Evolutionary conservation across 129 eudicot genomes (phyloP).

Genomic region (Logfia minima): DNA sequence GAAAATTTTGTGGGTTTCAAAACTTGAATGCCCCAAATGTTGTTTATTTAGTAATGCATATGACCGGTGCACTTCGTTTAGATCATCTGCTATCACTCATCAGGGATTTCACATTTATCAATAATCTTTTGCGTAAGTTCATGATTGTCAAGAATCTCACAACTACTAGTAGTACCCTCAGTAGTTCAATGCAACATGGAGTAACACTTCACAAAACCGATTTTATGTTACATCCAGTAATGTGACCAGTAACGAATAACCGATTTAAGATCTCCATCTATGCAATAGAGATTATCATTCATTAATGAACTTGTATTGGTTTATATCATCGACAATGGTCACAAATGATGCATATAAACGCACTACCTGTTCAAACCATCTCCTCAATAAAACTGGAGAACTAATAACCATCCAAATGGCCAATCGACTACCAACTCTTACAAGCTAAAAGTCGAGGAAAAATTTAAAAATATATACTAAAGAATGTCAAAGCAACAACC

Average conservation of each 20-base stretch:
- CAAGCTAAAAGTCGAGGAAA: background rate
- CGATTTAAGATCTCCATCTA: background rate
- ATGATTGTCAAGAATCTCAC: slow-evolving; percentile 10
- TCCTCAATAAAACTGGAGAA: background rate
- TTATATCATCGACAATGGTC: background rate
- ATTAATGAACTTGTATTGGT: background rate
- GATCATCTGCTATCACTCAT: no score
- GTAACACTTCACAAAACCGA: background rate
- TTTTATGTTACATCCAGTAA: slow-evolving; percentile 10
- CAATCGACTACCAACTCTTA: background rate
- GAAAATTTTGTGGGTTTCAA: no score
- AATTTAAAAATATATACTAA: background rate
- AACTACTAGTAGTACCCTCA: slow-evolving; percentile 2
- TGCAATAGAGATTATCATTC: background rate
- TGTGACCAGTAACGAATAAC: background rate
- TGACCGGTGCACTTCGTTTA: no score
- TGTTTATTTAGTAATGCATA: no score
- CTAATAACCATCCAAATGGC: background rate
- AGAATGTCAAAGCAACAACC: no score
- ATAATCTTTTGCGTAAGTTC: background rate
- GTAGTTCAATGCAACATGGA: background rate
- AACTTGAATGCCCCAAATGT: no score
- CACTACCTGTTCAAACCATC: background rate
- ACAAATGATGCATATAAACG: background rate
- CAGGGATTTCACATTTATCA: no score